phyloP scores from a whole-genome alignment of 345 rosid species.

The Reutealis trisperma region DNA sequence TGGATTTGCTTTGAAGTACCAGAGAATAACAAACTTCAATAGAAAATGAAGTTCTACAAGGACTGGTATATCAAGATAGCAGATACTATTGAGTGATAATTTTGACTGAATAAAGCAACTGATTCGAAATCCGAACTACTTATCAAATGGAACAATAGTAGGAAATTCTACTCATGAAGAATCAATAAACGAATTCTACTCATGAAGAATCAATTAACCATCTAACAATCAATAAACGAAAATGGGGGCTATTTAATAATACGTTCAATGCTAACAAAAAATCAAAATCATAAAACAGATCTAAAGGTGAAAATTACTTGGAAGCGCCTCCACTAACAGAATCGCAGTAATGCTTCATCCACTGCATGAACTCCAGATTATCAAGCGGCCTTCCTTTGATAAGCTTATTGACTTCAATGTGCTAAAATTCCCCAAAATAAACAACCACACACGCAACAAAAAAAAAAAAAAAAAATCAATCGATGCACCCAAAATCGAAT shows the following conservation, averaged over 20 bases:
- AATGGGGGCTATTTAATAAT: no score
- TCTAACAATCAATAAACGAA: no score
- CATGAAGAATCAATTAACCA: neutral
- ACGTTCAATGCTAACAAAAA: no score
- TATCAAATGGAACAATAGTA: neutral
- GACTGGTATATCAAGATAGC: neutral
- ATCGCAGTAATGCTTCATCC: slow-evolving; percentile 97
- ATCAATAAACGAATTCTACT: neutral
- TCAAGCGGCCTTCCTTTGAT: slow-evolving; percentile 96
- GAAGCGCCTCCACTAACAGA: slow-evolving; percentile 64
- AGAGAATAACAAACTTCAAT: neutral
- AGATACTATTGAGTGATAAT: neutral
- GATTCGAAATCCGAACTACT: neutral
- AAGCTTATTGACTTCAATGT: slow-evolving; percentile 87
- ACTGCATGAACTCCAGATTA: slow-evolving; percentile 96
- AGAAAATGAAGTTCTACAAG: neutral
- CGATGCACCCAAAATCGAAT: neutral
- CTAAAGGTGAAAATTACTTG: slow-evolving; percentile 33
- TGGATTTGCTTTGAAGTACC: neutral
- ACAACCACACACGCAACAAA: neutral
- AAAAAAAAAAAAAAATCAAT: neutral
- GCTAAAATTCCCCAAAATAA: slow-evolving; percentile 35
- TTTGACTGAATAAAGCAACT: neutral
- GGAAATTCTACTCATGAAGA: neutral
- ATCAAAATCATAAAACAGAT: no score